These are phyloP conservation scores for Neurospora sp. DNA, from an alignment of 495 filamentous ascomycete genomes.

Conservation along the genomic window DNA sequence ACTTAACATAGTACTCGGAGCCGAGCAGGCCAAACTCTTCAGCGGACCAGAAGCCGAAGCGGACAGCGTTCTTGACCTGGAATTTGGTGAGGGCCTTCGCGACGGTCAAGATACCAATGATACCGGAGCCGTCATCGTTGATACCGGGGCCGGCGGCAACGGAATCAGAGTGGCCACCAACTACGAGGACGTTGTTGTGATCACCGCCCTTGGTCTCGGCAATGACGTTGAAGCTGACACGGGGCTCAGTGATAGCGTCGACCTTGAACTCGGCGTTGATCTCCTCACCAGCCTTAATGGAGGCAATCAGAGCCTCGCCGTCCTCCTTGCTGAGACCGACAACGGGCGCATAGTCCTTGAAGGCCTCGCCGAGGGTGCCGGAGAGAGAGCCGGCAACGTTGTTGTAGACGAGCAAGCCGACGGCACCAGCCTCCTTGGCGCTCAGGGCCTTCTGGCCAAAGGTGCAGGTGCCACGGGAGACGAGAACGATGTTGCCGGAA, in stretches of 20 bases:
- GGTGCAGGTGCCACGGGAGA: constrained; percentile 50
- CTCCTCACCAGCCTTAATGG: constrained; percentile 25
- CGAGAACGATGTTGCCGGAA: constrained; percentile 48
- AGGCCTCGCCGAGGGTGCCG: constrained; percentile 45
- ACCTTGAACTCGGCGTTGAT: constrained; percentile 13
- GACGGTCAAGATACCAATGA: constrained; percentile 51
- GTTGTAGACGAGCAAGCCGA: constrained; percentile 55
- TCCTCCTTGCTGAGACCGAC: constrained; percentile 43
- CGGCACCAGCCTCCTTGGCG: constrained; percentile 50
- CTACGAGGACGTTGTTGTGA: constrained; percentile 49
- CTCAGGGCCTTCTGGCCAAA: constrained; percentile 51
- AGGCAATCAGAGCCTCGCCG: constrained; percentile 36
- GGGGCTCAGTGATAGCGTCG: constrained; percentile 34
- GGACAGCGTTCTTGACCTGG: constrained; percentile 53
- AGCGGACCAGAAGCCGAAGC: constrained; percentile 61
- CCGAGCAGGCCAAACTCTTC: constrained; percentile 61
- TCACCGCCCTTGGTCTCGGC: constrained; percentile 57
- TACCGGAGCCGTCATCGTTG: constrained; percentile 47
- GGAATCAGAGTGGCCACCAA: constrained; percentile 62
- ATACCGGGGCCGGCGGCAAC: constrained; percentile 49
- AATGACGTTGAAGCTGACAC: constrained; percentile 55
- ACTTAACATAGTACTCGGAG: constrained; percentile 45
- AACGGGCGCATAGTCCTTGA: constrained; percentile 40
- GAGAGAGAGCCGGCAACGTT: constrained; percentile 42
- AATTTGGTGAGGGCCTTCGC: constrained; percentile 50